Evolutionary conservation across 345 rosid species (phyloP), one percentile per base, ranked within the genome.

Genomic region (Murraya paniculata): DNA sequence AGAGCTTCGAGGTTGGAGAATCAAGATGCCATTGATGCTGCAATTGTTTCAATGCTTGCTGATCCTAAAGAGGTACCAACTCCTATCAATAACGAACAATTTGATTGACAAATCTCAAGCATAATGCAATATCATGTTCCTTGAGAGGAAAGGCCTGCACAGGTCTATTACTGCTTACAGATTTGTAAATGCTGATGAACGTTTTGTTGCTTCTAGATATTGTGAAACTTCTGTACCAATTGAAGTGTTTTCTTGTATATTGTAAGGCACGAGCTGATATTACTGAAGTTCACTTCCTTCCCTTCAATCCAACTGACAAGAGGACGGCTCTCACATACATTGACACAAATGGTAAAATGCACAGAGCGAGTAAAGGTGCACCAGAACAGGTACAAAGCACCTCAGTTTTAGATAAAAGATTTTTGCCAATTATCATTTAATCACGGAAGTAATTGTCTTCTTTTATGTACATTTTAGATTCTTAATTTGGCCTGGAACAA

Each of bases 281-380:
- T 73, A 81, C 85, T 27, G 98, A 95, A 84, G 89, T 95, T 68
- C 98, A 95, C 89, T 93, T 95, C 85, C 98, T 95, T 83, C 99
- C 98, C 33, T 93, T 92, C 75, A 95, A 92, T 87, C 99, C 96
- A 68, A 92, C 99, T 45, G 94, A 95, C 67, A 95, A 94, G 86
- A 90, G 97, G 86, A 95, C 99, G 59, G 94, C 97, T 38, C 86
- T 95, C 33, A 90, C 98, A 8, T 95, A 89, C 89, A 6, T 86
- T 27, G 99, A 93, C 68, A 85, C 81, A 66, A 72, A 80, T 61
- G 93, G 94, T 50, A 87, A 87, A 68, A 89, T 92, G 99, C 93
- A 93, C 71, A 85, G 98, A 67, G 93, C 87, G 67, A 95, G 97
- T 93, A 95, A 95, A 93, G 99, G 99, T 61, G 99, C 99, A 19